Conservation (phyloP, 2,329 filamentous ascomycete species). For the Fusarium sp. region DNA sequence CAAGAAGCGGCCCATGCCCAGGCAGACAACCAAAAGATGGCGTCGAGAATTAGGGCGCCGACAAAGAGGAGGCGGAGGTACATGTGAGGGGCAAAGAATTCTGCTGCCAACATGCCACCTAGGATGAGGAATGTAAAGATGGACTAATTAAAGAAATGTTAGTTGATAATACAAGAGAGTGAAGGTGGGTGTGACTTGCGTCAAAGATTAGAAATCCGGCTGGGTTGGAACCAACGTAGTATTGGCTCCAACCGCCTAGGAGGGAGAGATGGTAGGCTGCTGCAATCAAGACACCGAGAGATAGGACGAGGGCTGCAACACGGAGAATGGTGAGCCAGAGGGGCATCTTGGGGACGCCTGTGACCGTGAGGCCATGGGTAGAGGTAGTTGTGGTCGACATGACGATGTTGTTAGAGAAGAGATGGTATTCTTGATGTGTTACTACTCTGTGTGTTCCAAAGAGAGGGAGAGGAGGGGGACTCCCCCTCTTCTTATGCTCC, state of each 20-base stretch:
- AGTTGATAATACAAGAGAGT: slow-evolving; percentile 6
- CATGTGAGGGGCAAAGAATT: slow-evolving; percentile 48
- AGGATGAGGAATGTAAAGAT: slow-evolving; percentile 54
- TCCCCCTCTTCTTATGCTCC: slow-evolving; percentile 2
- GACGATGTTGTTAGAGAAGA: too few relatives aligned
- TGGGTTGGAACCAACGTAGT: slow-evolving; percentile 45
- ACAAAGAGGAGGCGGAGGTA: slow-evolving; percentile 50
- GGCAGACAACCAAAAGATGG: slow-evolving; percentile 55
- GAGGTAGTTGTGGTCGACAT: slow-evolving; percentile 27
- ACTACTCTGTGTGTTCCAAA: neutral
- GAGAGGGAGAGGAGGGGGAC: neutral
- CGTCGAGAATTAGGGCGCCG: slow-evolving; percentile 47
- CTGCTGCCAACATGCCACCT: slow-evolving; percentile 49
- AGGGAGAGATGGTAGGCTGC: slow-evolving; percentile 53
- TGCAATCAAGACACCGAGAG: slow-evolving; percentile 51
- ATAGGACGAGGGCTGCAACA: slow-evolving; percentile 51
- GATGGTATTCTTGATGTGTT: neutral
- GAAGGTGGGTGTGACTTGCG: slow-evolving; percentile 46
- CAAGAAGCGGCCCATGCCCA: slow-evolving; percentile 51
- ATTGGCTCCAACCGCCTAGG: slow-evolving; percentile 36
- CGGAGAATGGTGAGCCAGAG: slow-evolving; percentile 51
- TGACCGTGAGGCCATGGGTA: slow-evolving; percentile 46
- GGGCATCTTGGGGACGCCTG: slow-evolving; percentile 50
- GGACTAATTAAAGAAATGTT: slow-evolving; percentile 41
- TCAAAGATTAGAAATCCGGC: slow-evolving; percentile 57